These are phyloP conservation scores for Penicillium sp. DNA, from an alignment of 2,329 filamentous ascomycete genomes.

Conservation along the genomic window DNA sequence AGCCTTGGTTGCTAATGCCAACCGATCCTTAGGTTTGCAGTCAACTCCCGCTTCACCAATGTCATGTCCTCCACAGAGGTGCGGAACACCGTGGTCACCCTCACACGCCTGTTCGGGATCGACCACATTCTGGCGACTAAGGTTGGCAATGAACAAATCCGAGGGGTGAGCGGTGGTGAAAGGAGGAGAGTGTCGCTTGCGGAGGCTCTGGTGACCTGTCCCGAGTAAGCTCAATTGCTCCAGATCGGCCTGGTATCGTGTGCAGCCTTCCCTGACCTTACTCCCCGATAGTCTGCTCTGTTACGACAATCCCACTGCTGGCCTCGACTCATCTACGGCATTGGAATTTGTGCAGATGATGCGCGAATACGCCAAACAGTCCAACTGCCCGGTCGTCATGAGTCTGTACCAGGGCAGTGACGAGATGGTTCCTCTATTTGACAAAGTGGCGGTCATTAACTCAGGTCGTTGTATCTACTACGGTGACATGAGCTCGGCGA, in stretches of 20 bases:
- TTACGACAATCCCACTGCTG: constrained; percentile 58
- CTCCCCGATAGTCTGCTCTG: neutral
- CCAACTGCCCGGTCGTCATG: constrained; percentile 70
- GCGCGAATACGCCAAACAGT: constrained; percentile 67
- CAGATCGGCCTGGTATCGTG: neutral
- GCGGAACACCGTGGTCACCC: too few species aligned
- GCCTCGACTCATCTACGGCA: constrained; percentile 64
- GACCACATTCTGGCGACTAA: neutral
- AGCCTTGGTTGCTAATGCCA: neutral
- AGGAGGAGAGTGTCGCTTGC: neutral
- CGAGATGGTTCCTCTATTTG: constrained; percentile 70
- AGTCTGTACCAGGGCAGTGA: constrained; percentile 79
- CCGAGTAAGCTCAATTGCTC: neutral
- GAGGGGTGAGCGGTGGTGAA: neutral
- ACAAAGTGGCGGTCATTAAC: constrained; percentile 77
- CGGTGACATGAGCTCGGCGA: constrained; percentile 64
- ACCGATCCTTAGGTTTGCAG: too few species aligned
- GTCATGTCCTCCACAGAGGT: too few species aligned
- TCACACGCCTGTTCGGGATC: too few species aligned
- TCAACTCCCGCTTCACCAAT: too few species aligned
- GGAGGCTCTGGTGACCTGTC: too few species aligned
- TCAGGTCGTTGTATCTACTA: constrained; percentile 70
- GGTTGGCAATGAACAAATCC: neutral
- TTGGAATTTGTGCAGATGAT: constrained; percentile 64
- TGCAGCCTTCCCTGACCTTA: too few species aligned